Base-by-base conservation (phyloP, 164 flowering plant genomes). In the Saururus chinensis region DNA sequence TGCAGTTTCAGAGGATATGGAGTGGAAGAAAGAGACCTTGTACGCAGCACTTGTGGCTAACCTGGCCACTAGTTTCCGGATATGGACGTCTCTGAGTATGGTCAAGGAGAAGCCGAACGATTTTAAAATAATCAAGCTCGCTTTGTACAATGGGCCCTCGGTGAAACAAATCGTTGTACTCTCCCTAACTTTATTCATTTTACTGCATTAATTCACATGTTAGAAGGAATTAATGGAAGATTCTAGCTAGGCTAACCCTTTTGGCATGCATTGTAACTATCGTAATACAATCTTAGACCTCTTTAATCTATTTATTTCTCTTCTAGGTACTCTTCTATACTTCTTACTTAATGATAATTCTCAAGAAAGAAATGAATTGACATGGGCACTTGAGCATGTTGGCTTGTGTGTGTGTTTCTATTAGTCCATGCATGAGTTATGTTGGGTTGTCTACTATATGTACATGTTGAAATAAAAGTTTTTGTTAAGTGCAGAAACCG, bases 21-120 rank as follows among this genome's bases (percentile, higher is more conserved):
- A 60, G 12, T 75, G 64, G 22, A 61, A n/a, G 61, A 35, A 63
- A 42, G 68, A 64, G 19, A 69, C 80, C 0, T 42, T 78, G 53
- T 82, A 67, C 65, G 81, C 80, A 17, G 65, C 82, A 23, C 81
- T 65, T 70, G 53, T 87, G 79, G 62, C 49, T 0, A 87, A 84
- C 69, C 40, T 82, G 12, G 71, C 80, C 0, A 71, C 88, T 1
- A 73, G 74, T 65, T 80, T 23, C 26, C 70, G 90, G 51, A 80
- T 85, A 48, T 87, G 93, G 89, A 71, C 60, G 17, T 75, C 84
- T 0, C 63, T 83, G 42, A 53, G 71, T 71, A 14, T 22, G 19
- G 51, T 48, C 70, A 78, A 62, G 13, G 14, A 8, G 21, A 22
- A 17, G 40, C 14, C 14, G 49, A 12, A 17, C 54, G 5, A 14